Evolutionary conservation across 371 early-diverging fungal species (phyloP).

Genomic region (Lichtheimia ornata): DNA sequence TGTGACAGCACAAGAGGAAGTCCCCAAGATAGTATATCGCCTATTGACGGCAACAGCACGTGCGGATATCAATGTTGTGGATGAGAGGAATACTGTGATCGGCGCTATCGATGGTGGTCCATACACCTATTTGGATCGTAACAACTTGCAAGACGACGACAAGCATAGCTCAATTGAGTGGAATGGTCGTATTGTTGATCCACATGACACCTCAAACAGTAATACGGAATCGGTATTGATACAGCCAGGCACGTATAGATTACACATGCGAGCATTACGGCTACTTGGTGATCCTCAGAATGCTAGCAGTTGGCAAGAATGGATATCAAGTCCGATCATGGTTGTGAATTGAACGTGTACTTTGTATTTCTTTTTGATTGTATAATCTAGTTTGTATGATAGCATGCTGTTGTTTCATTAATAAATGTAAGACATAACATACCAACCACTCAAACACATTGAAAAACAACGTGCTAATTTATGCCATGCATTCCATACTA

Average conservation of each 20-base stretch:
- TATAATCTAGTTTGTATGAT: too few relatives aligned
- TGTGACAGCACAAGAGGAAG: neutral
- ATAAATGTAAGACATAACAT: too few relatives aligned
- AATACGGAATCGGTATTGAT: constrained; percentile 9
- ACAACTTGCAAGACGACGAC: constrained; percentile 7
- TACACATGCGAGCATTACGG: constrained; percentile 14
- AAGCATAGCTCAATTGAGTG: constrained; percentile 15
- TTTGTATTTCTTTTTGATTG: neutral
- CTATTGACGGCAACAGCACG: constrained; percentile 19
- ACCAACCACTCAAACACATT: too few relatives aligned
- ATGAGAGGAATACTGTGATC: neutral
- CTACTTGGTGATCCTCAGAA: constrained; percentile 11
- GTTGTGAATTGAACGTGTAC: constrained; percentile 3
- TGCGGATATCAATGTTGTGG: constrained; percentile 13
- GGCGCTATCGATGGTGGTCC: constrained; percentile 22
- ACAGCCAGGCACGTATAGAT: constrained; percentile 8
- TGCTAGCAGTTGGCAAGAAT: constrained; percentile 14
- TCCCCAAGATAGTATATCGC: constrained; percentile 22
- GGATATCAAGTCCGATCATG: constrained; percentile 21
- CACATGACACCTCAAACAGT: neutral
- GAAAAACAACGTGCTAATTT: too few relatives aligned
- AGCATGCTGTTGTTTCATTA: too few relatives aligned
- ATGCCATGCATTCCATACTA: too few relatives aligned
- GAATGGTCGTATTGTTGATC: constrained; percentile 16
- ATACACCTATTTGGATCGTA: constrained; percentile 25